Conservation (phyloP, 805 yeast genomes). For the Lachancea sp. region DNA sequence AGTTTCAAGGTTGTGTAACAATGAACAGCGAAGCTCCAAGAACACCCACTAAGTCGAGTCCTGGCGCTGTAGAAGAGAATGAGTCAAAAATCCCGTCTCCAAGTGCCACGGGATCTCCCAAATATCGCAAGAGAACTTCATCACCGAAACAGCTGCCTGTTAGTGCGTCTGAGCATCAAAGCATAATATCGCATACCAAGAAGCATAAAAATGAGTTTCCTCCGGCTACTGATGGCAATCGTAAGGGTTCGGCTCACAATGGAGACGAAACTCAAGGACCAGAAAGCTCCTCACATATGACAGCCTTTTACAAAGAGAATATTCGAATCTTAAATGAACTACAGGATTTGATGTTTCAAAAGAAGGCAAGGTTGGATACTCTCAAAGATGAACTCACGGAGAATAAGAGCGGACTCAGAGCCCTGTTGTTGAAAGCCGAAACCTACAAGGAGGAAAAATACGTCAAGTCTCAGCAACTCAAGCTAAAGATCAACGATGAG, state of each 20-base stretch:
- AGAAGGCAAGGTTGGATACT: conserved; percentile 22
- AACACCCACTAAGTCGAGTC: conserved; percentile 14
- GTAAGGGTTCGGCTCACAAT: neutral
- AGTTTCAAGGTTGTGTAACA: conserved; percentile 3
- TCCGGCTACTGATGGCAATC: neutral
- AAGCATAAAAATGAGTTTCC: neutral
- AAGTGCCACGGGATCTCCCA: conserved; percentile 14
- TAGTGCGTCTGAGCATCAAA: conserved; percentile 5
- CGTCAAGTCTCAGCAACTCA: conserved; percentile 23
- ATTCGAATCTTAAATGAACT: conserved; percentile 26
- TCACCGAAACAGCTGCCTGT: conserved; percentile 7
- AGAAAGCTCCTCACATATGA: conserved; percentile 16
- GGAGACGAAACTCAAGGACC: neutral
- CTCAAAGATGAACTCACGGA: conserved; percentile 21
- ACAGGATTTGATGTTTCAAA: conserved; percentile 23
- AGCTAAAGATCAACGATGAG: conserved; percentile 30
- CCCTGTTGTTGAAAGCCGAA: conserved; percentile 24
- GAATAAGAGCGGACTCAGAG: conserved; percentile 16
- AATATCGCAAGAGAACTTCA: conserved; percentile 12
- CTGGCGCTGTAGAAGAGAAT: neutral
- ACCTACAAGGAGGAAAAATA: conserved; percentile 25
- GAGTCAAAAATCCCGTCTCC: conserved; percentile 20
- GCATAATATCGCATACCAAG: conserved; percentile 5
- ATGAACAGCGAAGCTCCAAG: conserved; percentile 13
- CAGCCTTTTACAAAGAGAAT: conserved; percentile 29